A percentile compares a stretch with the other conserved stretches of the same genome.
These are phyloP conservation scores for Yarrowia bubula DNA, from an alignment of 805 yeast genomes.

Conservation along the genomic window DNA sequence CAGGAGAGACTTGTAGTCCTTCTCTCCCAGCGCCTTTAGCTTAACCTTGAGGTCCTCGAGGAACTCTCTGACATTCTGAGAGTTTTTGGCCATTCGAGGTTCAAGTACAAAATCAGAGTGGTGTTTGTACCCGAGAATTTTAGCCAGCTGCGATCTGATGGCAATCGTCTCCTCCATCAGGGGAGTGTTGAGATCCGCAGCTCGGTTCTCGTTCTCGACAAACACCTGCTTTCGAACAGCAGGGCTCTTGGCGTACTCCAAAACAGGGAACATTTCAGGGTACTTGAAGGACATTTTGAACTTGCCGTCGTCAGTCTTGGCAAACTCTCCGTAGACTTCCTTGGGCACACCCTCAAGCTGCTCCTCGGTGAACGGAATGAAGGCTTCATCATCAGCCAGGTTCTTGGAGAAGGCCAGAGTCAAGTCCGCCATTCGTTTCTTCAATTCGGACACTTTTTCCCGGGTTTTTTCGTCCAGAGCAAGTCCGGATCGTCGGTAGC, in stretches of 20 bases:
- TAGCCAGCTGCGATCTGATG: slow-evolving; percentile 61
- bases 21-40: slow-evolving; percentile 56
- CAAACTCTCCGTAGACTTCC: slow-evolving; percentile 55
- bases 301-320: slow-evolving; percentile 44
- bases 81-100: slow-evolving; percentile 75
- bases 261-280: slow-evolving; percentile 76
- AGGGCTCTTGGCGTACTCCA: slow-evolving; percentile 63
- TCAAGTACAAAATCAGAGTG: slow-evolving; percentile 72
- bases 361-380: slow-evolving; percentile 55
- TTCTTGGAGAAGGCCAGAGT: slow-evolving; percentile 60
- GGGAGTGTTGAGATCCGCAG: slow-evolving; percentile 56
- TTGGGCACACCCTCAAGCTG: slow-evolving; percentile 75
- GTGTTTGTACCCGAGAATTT: slow-evolving; percentile 60
- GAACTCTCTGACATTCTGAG: slow-evolving; percentile 58
- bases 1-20: slow-evolving; percentile 51
- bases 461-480: slow-evolving; percentile 56
- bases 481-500: slow-evolving; percentile 67
- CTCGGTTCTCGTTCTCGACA: slow-evolving; percentile 66
- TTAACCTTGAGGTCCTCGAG: slow-evolving; percentile 59
- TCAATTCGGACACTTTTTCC: slow-evolving; percentile 54
- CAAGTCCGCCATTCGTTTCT: slow-evolving; percentile 58
- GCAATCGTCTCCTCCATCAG: slow-evolving; percentile 59
- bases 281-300: slow-evolving; percentile 74
- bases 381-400: slow-evolving; percentile 68
- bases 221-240: slow-evolving; percentile 67